phyloP scores from a whole-genome alignment of 2,329 filamentous ascomycete species.

The Curvularia sp. region DNA sequence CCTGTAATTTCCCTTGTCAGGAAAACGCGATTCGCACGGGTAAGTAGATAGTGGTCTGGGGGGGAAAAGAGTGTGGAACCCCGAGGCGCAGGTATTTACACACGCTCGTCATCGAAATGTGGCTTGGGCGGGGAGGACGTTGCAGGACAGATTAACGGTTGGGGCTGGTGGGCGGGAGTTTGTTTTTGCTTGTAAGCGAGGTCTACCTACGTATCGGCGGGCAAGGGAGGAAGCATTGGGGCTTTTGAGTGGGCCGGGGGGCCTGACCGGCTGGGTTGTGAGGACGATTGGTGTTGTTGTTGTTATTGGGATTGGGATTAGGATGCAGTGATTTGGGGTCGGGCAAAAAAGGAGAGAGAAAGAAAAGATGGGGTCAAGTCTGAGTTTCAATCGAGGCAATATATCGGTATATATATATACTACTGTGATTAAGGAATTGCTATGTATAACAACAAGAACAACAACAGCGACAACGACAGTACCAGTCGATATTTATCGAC shows the following conservation, averaged over 20 bases:
- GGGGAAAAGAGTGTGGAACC: no score
- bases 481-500: slow-evolving; percentile 7
- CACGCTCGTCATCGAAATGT: no score
- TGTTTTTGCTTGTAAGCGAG: no score
- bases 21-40: no score
- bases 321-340: background rate
- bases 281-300: background rate
- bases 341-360: background rate
- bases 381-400: background rate
- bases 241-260: background rate
- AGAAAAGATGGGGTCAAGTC: background rate
- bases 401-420: background rate
- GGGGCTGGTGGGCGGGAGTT: no score
- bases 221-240: no score
- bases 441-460: background rate
- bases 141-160: no score
- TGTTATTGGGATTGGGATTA: background rate
- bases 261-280: background rate
- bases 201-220: no score
- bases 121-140: no score
- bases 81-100: no score
- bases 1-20: no score
- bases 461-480: background rate
- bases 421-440: background rate
- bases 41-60: no score